A percentile compares a stretch with the other conserved stretches of the same genome.
phyloP scores from a whole-genome alignment of 1,284 basidiomycete species.

The Abortiporus biennis region DNA sequence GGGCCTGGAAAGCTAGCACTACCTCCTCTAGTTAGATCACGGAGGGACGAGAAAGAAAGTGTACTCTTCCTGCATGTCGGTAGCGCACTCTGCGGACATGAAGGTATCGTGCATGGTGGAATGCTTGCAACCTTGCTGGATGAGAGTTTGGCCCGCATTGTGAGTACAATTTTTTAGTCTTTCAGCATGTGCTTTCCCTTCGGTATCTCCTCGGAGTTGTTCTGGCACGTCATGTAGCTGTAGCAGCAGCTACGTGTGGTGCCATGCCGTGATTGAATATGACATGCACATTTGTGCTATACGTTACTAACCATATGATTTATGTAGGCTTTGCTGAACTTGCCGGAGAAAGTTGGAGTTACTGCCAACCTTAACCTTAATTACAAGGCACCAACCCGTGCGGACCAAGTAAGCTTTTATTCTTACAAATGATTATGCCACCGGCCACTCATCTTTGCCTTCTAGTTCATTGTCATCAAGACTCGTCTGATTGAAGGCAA shows the following conservation, averaged over 20 bases:
- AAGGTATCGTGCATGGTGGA: constrained; percentile 93
- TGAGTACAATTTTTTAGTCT: constrained; percentile 31
- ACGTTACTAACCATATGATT: no score
- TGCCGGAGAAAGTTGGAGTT: constrained; percentile 90
- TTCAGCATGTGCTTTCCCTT: not conserved
- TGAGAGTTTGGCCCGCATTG: constrained; percentile 80
- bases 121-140: constrained; percentile 87
- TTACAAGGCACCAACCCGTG: constrained; percentile 77
- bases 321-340: constrained; percentile 69
- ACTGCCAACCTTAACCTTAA: constrained; percentile 78
- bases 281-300: no score
- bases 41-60: constrained; percentile 69
- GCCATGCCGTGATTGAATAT: no score
- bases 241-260: no score
- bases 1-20: constrained; percentile 84
- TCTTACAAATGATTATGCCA: constrained; percentile 5
- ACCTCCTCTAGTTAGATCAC: constrained; percentile 70
- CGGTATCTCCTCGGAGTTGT: no score
- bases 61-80: constrained; percentile 79
- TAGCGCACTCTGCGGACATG: constrained; percentile 83
- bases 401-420: constrained; percentile 63
- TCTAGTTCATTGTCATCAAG: constrained; percentile 67
- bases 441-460: constrained; percentile 13
- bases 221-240: no score
- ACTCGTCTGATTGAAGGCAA: constrained; percentile 57